These are phyloP conservation scores for Pseudocercospora fuligena DNA, from an alignment of 2,329 filamentous ascomycete species.

Conservation along the genomic window DNA sequence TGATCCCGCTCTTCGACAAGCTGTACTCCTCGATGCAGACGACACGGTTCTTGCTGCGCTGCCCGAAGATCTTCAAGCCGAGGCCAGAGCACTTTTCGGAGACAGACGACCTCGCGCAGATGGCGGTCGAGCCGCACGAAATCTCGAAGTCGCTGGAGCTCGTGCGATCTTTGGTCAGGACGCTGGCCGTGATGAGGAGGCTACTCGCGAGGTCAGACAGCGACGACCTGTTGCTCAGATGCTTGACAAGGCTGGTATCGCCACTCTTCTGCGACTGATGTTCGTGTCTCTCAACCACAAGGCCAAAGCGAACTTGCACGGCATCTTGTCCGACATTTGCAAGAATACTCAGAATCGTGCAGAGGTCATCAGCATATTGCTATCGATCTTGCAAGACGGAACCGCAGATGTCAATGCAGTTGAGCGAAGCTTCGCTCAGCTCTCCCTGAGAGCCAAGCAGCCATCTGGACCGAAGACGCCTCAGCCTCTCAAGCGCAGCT, in stretches of 20 bases:
- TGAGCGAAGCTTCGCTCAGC: constrained; percentile 90
- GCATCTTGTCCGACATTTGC: constrained; percentile 87
- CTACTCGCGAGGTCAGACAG: constrained; percentile 52
- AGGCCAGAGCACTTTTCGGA: constrained; percentile 75
- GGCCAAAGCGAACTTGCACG: constrained; percentile 80
- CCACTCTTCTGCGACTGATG: constrained; percentile 96
- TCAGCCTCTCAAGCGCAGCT: constrained; percentile 74
- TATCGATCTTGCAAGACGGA: constrained; percentile 94
- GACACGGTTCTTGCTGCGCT: constrained; percentile 83
- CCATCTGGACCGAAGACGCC: constrained; percentile 70
- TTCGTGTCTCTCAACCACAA: constrained; percentile 92
- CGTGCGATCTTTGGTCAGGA: constrained; percentile 32
- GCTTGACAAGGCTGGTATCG: constrained; percentile 93
- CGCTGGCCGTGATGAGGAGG: constrained; percentile 33
- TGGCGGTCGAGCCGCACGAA: constrained; percentile 21
- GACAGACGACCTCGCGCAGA: constrained; percentile 42
- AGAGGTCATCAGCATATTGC: constrained; percentile 88
- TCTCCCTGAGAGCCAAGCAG: constrained; percentile 89
- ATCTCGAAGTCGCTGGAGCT: constrained; percentile 23
- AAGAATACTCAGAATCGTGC: constrained; percentile 95
- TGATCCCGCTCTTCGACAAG: constrained; percentile 79
- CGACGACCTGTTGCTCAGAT: constrained; percentile 89
- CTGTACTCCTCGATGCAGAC: constrained; percentile 89
- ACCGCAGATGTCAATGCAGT: constrained; percentile 92
- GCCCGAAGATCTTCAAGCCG: constrained; percentile 82